These are phyloP conservation scores for Catharanthus roseus DNA, from an alignment of 257 asterid species.

Conservation along the genomic window DNA sequence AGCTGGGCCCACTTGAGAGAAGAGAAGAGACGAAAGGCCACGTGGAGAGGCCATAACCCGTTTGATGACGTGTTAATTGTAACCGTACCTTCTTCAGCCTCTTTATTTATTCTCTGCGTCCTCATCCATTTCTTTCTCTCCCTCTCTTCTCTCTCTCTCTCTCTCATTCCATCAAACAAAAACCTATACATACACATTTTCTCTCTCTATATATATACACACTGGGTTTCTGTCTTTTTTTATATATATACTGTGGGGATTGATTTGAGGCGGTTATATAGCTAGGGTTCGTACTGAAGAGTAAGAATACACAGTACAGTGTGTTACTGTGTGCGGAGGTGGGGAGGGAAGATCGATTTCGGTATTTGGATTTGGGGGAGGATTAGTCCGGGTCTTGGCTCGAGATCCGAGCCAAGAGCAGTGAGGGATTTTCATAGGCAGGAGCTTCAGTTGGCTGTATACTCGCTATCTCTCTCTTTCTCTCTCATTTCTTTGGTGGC, in stretches of 20 bases:
- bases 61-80: constrained; percentile 8
- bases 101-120: constrained; percentile 15
- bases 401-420: constrained; percentile 93
- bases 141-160: constrained; percentile 20
- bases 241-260: constrained; percentile 3
- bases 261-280: constrained; percentile 8
- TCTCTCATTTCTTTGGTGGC: constrained; percentile 18
- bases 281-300: constrained; percentile 17
- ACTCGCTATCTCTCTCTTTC: not conserved
- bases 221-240: constrained; percentile 8
- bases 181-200: constrained; percentile 9
- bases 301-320: constrained; percentile 22
- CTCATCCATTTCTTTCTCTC: constrained; percentile 43
- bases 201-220: constrained; percentile 16
- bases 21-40: not conserved
- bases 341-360: constrained; percentile 24
- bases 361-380: constrained; percentile 28
- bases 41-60: constrained; percentile 1
- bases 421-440: constrained; percentile 31
- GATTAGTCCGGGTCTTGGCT: constrained; percentile 65
- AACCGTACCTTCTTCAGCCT: constrained; percentile 2
- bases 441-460: constrained; percentile 11
- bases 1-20: not conserved
- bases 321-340: constrained; percentile 24
- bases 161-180: constrained; percentile 17